Evolutionary conservation across 352 stramenopile species (phyloP).

Genomic region (Phytophthora palmivora): DNA sequence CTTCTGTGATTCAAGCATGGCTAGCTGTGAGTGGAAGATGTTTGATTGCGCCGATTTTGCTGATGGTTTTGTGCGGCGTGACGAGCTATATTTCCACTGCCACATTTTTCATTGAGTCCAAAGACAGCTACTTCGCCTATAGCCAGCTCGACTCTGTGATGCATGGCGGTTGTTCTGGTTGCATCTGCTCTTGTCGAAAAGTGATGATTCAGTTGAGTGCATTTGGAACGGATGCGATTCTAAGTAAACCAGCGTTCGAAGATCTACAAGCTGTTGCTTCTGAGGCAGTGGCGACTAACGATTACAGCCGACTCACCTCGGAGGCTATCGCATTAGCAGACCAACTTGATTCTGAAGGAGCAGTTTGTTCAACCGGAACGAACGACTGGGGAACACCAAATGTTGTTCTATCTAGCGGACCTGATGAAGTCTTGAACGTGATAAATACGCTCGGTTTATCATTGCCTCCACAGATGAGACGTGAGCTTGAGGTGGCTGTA

Average conservation of each 20-base stretch:
- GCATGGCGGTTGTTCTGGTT: slow-evolving; percentile 20
- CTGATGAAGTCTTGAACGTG: slow-evolving; percentile 15
- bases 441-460: slow-evolving; percentile 20
- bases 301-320: slow-evolving; percentile 16
- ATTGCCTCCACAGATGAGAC: slow-evolving; percentile 25
- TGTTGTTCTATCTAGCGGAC: slow-evolving; percentile 11
- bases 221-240: slow-evolving; percentile 21
- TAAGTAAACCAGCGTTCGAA: slow-evolving; percentile 30
- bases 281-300: slow-evolving; percentile 3
- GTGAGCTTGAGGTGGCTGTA: slow-evolving; percentile 21
- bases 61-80: slow-evolving; percentile 6
- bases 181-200: slow-evolving; percentile 29
- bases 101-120: slow-evolving; percentile 24
- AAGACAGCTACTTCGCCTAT: slow-evolving; percentile 31
- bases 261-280: slow-evolving; percentile 21
- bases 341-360: slow-evolving; percentile 21
- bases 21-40: slow-evolving; percentile 17
- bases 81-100: slow-evolving; percentile 20
- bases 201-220: slow-evolving; percentile 29
- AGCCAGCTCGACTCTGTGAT: slow-evolving; percentile 29
- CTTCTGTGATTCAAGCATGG: slow-evolving; percentile 18
- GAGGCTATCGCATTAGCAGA: slow-evolving; percentile 18
- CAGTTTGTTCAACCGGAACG: slow-evolving; percentile 15
- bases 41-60: slow-evolving; percentile 16
- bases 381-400: slow-evolving; percentile 34